Evolutionary conservation across 106 monocot species (phyloP), one percentile per base, ranked within the genome.

Genomic region (Agapanthus africanus): DNA sequence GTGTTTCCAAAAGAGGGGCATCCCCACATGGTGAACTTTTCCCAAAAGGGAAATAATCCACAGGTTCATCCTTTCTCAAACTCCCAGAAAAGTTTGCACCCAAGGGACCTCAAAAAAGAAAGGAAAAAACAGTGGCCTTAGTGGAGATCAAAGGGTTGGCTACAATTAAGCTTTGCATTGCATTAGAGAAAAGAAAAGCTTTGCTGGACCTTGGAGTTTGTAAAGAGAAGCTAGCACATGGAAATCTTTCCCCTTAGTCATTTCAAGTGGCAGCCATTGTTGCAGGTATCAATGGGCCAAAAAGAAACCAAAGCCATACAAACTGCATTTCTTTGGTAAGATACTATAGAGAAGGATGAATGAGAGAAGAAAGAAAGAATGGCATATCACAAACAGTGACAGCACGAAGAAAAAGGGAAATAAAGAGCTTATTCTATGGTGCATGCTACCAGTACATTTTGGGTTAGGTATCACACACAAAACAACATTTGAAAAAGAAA

Each of bases 201-300:
- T 54, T 54, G 7, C 52, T 54, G 21, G 52, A 54, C 26, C 25
- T 54, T 6, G 25, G 52, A 26, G 4, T 25, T 54, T 27, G 52
- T 26, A 54, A 54, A 27, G 23, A 54, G 25, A 11, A 52, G n/a
- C n/a, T n/a, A n/a, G 52, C 52, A 54, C 52, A 54, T 54, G 25
- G 52, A 4, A 54, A 54, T 26, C 25, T 54, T 54, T 54, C 52
- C 5, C 52, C 0, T 5, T 25, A 14, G 52, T 0, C 52, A 54
- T 54, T 54, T 54, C 52, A 54, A 54, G 52, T 54, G 52, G 26
- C 52, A 54, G 26, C 52, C 7, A 54, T 25, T 44, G n/a, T n/a
- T 54, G 52, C 52, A 26, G 21, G 8, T 44, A 26, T 54, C 4
- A 26, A 54, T 26, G 52, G 25, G 25, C 23, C 11, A 54, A n/a